phyloP scores from a whole-genome alignment of 1,284 basidiomycete genomes.

The Puccinia brachypodii region DNA sequence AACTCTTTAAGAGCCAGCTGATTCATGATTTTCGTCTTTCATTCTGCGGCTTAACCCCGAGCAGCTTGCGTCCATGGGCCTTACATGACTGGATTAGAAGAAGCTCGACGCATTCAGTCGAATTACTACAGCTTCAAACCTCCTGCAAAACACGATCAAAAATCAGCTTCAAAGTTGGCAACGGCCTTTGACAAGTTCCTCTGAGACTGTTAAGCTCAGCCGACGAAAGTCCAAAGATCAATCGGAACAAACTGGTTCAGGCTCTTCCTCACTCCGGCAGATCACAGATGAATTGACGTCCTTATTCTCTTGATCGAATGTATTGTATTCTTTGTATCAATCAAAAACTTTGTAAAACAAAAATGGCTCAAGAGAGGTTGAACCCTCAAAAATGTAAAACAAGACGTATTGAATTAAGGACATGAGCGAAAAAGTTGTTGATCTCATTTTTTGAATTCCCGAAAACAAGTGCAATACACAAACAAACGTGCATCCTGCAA shows the following conservation, averaged over 20 bases:
- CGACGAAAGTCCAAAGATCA: not conserved
- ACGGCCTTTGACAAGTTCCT: not conserved
- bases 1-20: not conserved
- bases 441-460: no score
- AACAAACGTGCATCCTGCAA: no score
- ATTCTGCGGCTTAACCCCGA: not conserved
- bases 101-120: conserved; percentile 50
- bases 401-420: no score
- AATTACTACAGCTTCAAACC: conserved; percentile 5
- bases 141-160: not conserved
- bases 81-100: conserved; percentile 52
- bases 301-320: no score
- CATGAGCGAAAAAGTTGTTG: no score
- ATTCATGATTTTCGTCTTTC: not conserved
- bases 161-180: not conserved
- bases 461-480: no score
- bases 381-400: no score
- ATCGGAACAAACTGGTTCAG: not conserved
- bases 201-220: not conserved
- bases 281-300: no score
- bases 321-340: no score
- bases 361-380: no score
- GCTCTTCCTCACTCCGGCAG: no score
- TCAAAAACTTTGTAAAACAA: no score
- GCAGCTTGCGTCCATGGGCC: conserved; percentile 55